Percentiles rank a stretch among this genome's conserved stretches.
Evolutionary conservation across 768 basidiomycete genomes (phyloP).

Genomic region (Antrodiella citrinella): DNA sequence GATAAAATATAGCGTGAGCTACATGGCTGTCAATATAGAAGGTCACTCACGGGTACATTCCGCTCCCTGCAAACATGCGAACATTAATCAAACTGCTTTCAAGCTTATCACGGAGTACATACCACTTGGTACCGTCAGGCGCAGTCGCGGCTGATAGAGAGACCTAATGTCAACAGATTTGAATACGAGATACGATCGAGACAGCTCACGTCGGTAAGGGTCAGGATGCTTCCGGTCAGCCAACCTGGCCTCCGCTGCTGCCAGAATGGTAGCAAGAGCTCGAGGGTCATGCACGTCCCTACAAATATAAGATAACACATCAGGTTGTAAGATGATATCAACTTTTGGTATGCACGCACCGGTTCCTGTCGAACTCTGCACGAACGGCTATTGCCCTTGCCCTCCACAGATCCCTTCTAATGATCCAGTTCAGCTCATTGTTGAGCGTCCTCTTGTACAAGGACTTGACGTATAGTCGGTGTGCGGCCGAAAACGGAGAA

Average conservation of each 20-base stretch:
- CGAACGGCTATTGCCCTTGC: slow-evolving; percentile 77
- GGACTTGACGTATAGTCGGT: slow-evolving; percentile 82
- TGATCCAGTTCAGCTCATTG: slow-evolving; percentile 86
- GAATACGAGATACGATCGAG: background rate
- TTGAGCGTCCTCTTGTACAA: slow-evolving; percentile 83
- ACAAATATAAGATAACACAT: slow-evolving; percentile 1
- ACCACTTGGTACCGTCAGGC: slow-evolving; percentile 97
- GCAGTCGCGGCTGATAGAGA: slow-evolving; percentile 55
- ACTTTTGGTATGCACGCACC: slow-evolving; percentile 45
- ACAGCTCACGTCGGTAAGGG: slow-evolving; percentile 80
- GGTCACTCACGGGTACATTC: slow-evolving; percentile 53
- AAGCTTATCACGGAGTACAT: slow-evolving; percentile 27
- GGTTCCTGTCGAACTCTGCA: slow-evolving; percentile 89
- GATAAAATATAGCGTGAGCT: slow-evolving; percentile 7
- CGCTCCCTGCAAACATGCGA: slow-evolving; percentile 53
- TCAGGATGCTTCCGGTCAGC: slow-evolving; percentile 74
- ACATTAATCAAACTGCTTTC: slow-evolving; percentile 4
- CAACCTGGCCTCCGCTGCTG: slow-evolving; percentile 71
- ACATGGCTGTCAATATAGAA: background rate
- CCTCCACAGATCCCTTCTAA: slow-evolving; percentile 83
- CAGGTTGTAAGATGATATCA: no score
- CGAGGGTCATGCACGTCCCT: slow-evolving; percentile 85
- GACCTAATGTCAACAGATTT: background rate
- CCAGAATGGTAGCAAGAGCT: slow-evolving; percentile 66
- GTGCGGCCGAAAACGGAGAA: slow-evolving; percentile 62